A percentile compares a stretch with the other conserved stretches of the same genome.
phyloP scores from a whole-genome alignment of 805 yeast species.

The Yamadazyma akitaensis region DNA sequence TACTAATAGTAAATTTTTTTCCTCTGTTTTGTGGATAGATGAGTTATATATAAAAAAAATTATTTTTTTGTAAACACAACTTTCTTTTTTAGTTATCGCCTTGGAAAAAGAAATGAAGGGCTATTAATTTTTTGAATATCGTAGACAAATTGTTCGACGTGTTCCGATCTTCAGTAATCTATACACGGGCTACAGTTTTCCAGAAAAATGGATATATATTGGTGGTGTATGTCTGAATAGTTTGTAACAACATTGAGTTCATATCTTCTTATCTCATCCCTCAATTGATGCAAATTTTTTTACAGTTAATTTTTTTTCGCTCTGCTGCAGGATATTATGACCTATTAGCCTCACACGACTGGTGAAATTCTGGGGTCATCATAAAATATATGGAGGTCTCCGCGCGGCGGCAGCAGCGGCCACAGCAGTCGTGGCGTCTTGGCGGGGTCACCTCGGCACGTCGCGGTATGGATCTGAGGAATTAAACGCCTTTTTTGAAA shows the following conservation, averaged over 20 bases:
- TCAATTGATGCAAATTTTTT: conserved; percentile 8
- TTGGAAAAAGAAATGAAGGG: conserved; percentile 6
- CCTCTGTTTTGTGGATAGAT: not conserved
- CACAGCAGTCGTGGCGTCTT: too few relatives aligned
- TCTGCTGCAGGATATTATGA: conserved; percentile 6
- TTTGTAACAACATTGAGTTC: not conserved
- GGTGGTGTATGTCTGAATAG: not conserved
- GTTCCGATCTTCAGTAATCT: too few relatives aligned
- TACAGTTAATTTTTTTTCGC: not conserved
- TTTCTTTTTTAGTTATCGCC: conserved; percentile 11
- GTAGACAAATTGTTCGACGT: too few relatives aligned
- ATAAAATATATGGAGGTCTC: too few relatives aligned
- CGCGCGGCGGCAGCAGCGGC: too few relatives aligned
- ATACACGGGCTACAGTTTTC: too few relatives aligned
- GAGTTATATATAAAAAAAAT: conserved; percentile 9
- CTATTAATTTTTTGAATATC: not conserved
- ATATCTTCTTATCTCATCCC: conserved; percentile 1
- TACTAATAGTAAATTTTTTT: not conserved
- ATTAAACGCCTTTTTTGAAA: too few relatives aligned
- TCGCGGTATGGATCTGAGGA: too few relatives aligned
- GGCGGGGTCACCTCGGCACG: too few relatives aligned
- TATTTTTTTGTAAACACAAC: conserved; percentile 8
- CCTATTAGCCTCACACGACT: conserved; percentile 3
- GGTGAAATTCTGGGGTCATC: conserved; percentile 9
- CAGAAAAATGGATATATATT: not conserved